Percentiles rank a stretch among this genome's conserved stretches.
These are phyloP conservation scores for Ganoderma boninense DNA, from an alignment of 1,284 basidiomycete species.

Conservation along the genomic window DNA sequence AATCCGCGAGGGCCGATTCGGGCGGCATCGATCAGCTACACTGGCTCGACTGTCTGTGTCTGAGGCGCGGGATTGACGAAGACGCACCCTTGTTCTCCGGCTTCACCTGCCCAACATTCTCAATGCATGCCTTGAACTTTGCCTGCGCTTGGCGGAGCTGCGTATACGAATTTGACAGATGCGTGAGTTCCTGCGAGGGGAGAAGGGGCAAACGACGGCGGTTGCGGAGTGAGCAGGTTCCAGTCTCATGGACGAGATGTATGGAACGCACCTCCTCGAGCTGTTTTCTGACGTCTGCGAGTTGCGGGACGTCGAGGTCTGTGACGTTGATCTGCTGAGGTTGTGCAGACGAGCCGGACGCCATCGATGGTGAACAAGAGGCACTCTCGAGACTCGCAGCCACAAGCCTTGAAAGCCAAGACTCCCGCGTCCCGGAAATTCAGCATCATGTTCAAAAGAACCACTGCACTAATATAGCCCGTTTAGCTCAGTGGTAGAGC, in stretches of 20 bases:
- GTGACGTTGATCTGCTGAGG: slow-evolving; percentile 79
- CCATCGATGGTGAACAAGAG: slow-evolving; percentile 26
- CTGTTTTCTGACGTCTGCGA: slow-evolving; percentile 87
- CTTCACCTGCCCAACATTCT: slow-evolving; percentile 83
- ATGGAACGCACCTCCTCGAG: slow-evolving; percentile 77
- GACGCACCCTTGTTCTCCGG: slow-evolving; percentile 75
- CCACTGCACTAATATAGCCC: neutral
- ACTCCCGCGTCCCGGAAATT: too few species aligned
- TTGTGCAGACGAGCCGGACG: slow-evolving; percentile 35
- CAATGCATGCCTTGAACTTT: slow-evolving; percentile 91
- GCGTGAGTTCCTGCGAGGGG: slow-evolving; percentile 83
- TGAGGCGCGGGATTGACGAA: neutral
- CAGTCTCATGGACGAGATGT: slow-evolving; percentile 6
- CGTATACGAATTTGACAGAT: slow-evolving; percentile 91
- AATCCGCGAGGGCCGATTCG: neutral
- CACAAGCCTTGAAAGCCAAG: too few species aligned
- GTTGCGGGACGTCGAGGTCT: slow-evolving; percentile 84
- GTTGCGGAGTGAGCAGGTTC: slow-evolving; percentile 7
- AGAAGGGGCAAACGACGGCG: neutral
- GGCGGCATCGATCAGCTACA: neutral
- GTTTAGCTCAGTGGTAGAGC: slow-evolving; percentile 35
- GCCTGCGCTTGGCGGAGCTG: slow-evolving; percentile 94
- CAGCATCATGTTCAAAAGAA: neutral
- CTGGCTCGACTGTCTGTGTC: neutral
- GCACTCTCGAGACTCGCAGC: too few species aligned